A percentile compares a stretch with the other conserved stretches of the same genome.
Conservation (phyloP, 768 basidiomycete species). For the Obba rivulosa region DNA sequence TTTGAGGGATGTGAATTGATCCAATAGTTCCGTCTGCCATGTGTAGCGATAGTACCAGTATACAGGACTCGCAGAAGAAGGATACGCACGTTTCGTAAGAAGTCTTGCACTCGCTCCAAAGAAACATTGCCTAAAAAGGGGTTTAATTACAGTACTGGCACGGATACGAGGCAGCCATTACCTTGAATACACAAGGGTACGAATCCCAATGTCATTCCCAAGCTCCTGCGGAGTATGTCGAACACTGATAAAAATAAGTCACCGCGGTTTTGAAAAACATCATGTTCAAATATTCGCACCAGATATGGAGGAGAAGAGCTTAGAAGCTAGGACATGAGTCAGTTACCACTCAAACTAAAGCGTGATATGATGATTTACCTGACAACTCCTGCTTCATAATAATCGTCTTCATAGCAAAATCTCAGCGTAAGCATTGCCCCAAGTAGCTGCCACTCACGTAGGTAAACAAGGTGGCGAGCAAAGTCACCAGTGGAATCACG, state of each 20-base stretch:
- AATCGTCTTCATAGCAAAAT: no score
- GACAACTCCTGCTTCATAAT: no score
- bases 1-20: conserved; percentile 26
- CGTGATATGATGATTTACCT: no score
- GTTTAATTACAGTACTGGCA: neutral
- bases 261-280: neutral
- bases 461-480: no score
- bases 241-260: conserved; percentile 38
- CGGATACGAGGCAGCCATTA: conserved; percentile 34
- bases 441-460: no score
- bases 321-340: conserved; percentile 25
- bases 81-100: conserved; percentile 30
- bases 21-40: conserved; percentile 43
- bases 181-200: conserved; percentile 26
- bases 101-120: conserved; percentile 50
- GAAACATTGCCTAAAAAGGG: conserved; percentile 49
- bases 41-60: neutral
- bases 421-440: no score
- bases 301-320: conserved; percentile 34
- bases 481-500: no score
- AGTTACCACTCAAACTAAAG: no score
- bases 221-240: conserved; percentile 49
- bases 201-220: conserved; percentile 30
- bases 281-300: conserved; percentile 8
- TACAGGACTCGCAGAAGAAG: neutral